Conservation (phyloP, 805 yeast genomes). For the Diddensiella transvaalensis region DNA sequence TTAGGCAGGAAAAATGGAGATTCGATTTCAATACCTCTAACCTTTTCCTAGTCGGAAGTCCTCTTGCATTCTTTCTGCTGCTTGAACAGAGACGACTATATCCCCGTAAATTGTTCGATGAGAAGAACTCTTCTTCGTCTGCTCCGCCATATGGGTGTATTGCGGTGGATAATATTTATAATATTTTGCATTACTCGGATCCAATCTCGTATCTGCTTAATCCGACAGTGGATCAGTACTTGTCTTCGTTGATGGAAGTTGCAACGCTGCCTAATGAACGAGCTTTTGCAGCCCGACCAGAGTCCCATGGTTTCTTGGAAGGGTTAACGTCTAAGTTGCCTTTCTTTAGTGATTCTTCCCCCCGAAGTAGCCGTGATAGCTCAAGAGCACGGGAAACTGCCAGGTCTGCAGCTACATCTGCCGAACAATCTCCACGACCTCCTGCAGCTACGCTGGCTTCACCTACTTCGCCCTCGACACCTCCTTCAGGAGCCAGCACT, state of each 20-base stretch:
- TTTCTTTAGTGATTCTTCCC: constrained; percentile 1
- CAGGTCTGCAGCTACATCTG: not conserved
- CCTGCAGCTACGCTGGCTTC: not conserved
- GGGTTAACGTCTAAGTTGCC: constrained; percentile 10
- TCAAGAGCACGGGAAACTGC: constrained; percentile 5
- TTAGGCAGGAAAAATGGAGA: constrained; percentile 11
- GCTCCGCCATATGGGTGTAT: constrained; percentile 45
- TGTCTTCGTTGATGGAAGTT: constrained; percentile 27
- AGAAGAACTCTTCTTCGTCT: constrained; percentile 18
- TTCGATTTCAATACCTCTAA: constrained; percentile 70
- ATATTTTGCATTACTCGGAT: constrained; percentile 84
- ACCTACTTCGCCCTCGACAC: not conserved
- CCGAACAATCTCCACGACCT: not conserved
- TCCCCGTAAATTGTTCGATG: constrained; percentile 27
- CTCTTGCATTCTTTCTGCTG: constrained; percentile 67
- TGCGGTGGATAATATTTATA: constrained; percentile 67
- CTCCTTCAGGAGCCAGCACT: not conserved
- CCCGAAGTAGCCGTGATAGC: constrained; percentile 2
- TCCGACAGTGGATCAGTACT: constrained; percentile 58
- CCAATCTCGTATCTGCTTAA: constrained; percentile 87
- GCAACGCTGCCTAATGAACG: constrained; percentile 28
- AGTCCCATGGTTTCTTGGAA: constrained; percentile 16
- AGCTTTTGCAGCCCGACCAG: constrained; percentile 11
- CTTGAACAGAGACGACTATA: constrained; percentile 28
- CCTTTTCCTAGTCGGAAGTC: constrained; percentile 80